Base-by-base conservation (phyloP, 768 basidiomycete genomes). In the Mycena venus region DNA sequence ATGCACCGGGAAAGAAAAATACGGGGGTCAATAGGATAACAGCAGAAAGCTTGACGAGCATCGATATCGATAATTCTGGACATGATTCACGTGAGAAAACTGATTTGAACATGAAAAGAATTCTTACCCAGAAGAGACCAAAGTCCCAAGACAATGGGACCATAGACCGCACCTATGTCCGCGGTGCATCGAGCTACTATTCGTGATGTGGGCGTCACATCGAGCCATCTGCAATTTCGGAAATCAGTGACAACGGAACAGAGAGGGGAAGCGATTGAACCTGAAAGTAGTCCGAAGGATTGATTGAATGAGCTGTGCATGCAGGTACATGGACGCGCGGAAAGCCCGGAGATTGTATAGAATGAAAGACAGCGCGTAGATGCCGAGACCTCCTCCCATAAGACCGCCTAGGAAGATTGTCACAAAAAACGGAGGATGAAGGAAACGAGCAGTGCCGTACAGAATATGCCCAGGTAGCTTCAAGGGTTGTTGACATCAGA, bases 11-110 rank as follows among this genome's bases (percentile, higher is more conserved):
- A 0, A 87, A 85, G 58, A 87, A 84, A 32, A 86, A 68, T 19
- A 89, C 80, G 11, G 89, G 84, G 1, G 86, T 88, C 2, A 78
- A 81, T 29, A 90, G 81, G 68, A 87, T 86, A 58, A 86, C 79
- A 19, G 87, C 11, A 82, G 88, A 83, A 27, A 69, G 59, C 1
- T 10, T 12, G 4, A 25, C 15, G 10, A 55, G 32, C 6, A 44
- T 44, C 3, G 49, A 14, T 6, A 62, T 55, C 2, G 25, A 34
- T 31, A 34, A 34, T n/a, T 21, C 32, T 58, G 31, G 19, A 58
- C 15, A 31, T 55, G 4, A 32, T 44, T 44, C 4, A 4, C 5
- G 29, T 29, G 14, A 32, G 17, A 55, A 55, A 3, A 31, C 15
- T 6, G 10, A 5, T n/a, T 10, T 12, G n/a, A 32, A 55, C 9